Conservation (phyloP, 1,139 yeast genomes). For the Kodamaea arcana region DNA sequence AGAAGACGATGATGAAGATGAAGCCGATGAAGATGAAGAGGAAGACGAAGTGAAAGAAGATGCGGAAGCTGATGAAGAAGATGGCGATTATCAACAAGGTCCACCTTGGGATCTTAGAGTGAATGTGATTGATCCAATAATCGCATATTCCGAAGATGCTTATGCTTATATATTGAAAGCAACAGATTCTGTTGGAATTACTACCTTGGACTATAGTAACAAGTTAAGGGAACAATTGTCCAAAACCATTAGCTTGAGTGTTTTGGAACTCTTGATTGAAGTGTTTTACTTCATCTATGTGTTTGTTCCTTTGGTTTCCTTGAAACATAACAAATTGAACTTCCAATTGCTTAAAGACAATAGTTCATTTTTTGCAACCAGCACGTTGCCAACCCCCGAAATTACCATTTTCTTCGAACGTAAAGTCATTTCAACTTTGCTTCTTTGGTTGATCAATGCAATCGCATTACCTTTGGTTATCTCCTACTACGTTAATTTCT, state of each 20-base stretch:
- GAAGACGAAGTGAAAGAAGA: constrained; percentile 23
- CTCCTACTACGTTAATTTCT: constrained; percentile 53
- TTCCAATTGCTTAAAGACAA: constrained; percentile 38
- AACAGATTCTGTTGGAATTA: constrained; percentile 39
- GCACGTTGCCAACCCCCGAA: constrained; percentile 33
- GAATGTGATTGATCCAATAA: constrained; percentile 37
- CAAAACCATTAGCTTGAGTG: constrained; percentile 45
- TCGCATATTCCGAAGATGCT: constrained; percentile 27
- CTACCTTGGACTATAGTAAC: constrained; percentile 39
- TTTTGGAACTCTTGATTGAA: constrained; percentile 38
- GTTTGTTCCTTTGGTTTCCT: constrained; percentile 36
- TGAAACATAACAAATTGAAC: constrained; percentile 35
- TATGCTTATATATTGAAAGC: constrained; percentile 29
- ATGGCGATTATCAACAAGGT: constrained; percentile 25
- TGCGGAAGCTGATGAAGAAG: constrained; percentile 20
- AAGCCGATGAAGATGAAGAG: constrained; percentile 10
- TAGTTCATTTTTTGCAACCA: constrained; percentile 23
- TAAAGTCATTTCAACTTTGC: constrained; percentile 28
- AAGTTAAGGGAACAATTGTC: constrained; percentile 48
- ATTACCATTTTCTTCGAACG: constrained; percentile 27
- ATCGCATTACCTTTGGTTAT: constrained; percentile 41
- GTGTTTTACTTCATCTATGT: constrained; percentile 30
- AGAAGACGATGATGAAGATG: constrained; percentile 16
- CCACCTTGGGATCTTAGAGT: constrained; percentile 43
- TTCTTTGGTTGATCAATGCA: constrained; percentile 41